A percentile compares a stretch with the other conserved stretches of the same genome.
Conservation (phyloP, 768 basidiomycete species). For the Asterophora lycoperdoides region DNA sequence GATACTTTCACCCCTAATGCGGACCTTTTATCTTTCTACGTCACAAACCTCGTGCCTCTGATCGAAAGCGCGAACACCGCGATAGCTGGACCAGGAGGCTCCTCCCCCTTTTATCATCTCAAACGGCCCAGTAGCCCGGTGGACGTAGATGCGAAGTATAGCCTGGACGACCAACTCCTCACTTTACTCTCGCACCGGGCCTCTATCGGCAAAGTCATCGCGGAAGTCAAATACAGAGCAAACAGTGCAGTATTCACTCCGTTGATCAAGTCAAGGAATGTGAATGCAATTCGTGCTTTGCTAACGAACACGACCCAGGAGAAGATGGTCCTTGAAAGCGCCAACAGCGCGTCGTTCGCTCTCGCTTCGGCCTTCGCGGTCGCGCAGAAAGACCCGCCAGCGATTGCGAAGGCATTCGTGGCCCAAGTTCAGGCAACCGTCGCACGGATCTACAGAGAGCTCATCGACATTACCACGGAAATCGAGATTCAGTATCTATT, state of each 20-base stretch:
- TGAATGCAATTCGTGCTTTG: conserved; percentile 1
- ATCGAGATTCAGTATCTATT: conserved; percentile 11
- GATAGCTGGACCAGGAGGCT: background rate
- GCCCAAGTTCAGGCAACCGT: conserved; percentile 2
- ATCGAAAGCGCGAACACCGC: background rate
- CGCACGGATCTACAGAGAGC: conserved; percentile 4
- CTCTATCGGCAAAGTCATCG: conserved; percentile 12
- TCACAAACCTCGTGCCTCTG: conserved; percentile 7
- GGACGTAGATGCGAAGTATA: conserved; percentile 5
- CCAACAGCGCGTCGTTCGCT: background rate
- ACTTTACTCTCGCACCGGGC: conserved; percentile 11
- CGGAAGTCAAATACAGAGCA: conserved; percentile 9
- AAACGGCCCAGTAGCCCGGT: background rate
- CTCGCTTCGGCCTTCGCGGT: conserved; percentile 5
- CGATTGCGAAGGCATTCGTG: background rate
- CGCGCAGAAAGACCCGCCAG: background rate
- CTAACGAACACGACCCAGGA: conserved; percentile 11
- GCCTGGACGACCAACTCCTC: conserved; percentile 9
- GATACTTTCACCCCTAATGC: conserved; percentile 9
- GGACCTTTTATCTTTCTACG: conserved; percentile 10
- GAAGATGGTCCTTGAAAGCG: conserved; percentile 4
- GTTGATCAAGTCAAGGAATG: conserved; percentile 3
- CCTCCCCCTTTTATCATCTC: conserved; percentile 11
- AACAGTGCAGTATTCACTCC: conserved; percentile 2
- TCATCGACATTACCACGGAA: conserved; percentile 12